A percentile compares a stretch with the other conserved stretches of the same genome.
Conservation (phyloP, 2,329 filamentous ascomycete species). For the Pyricularia pennisetigena region DNA sequence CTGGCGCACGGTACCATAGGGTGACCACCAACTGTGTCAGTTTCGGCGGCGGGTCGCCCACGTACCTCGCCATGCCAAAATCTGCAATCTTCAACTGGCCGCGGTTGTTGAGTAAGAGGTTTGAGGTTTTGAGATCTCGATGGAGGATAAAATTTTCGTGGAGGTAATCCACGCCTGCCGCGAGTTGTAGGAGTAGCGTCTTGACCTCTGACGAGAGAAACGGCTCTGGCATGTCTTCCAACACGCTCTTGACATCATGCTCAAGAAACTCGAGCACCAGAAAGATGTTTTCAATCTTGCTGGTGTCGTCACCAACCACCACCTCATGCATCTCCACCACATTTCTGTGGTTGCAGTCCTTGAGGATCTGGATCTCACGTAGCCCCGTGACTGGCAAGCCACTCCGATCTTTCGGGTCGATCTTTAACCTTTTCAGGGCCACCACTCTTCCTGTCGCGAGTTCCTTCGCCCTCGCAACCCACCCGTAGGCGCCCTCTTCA, state of each 20-base stretch:
- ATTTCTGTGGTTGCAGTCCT: constrained; percentile 70
- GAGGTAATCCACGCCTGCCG: constrained; percentile 71
- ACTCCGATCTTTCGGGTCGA: constrained; percentile 61
- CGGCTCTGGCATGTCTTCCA: constrained; percentile 88
- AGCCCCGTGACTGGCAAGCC: constrained; percentile 88
- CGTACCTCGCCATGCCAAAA: constrained; percentile 94
- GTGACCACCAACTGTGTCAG: constrained; percentile 92
- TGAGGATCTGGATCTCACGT: constrained; percentile 86
- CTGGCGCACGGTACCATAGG: constrained; percentile 90
- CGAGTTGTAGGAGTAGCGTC: constrained; percentile 75
- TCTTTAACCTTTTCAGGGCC: constrained; percentile 87
- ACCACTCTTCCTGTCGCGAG: constrained; percentile 68
- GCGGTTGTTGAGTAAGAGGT: constrained; percentile 89
- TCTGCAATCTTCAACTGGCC: constrained; percentile 93
- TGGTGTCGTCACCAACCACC: constrained; percentile 59
- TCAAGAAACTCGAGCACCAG: constrained; percentile 96
- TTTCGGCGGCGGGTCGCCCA: constrained; percentile 63
- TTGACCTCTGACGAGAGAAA: constrained; percentile 92
- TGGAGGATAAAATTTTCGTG: constrained; percentile 88
- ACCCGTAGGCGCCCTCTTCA: constrained; percentile 94
- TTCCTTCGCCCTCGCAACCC: constrained; percentile 78
- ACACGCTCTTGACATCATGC: constrained; percentile 88
- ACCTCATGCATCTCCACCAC: constrained; percentile 77
- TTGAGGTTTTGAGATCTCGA: constrained; percentile 88
- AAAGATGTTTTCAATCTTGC: constrained; percentile 57